Base-by-base conservation (phyloP, 257 asterid genomes). In the Solanum corneliomulleri region DNA sequence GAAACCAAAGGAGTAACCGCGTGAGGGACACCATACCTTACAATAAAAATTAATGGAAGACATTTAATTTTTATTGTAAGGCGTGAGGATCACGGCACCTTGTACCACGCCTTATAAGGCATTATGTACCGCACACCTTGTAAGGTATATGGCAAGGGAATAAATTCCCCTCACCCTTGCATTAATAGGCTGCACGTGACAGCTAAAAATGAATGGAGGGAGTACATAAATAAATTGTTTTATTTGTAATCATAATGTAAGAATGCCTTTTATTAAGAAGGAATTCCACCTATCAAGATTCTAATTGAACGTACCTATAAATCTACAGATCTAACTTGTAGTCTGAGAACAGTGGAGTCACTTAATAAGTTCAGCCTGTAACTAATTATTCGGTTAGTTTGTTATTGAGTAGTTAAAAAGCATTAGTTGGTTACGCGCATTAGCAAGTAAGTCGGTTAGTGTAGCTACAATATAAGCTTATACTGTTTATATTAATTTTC, bases 281-380 rank as follows among this genome's bases (percentile, higher is more conserved):
- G 96, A 90, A 89, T 91, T 91, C 90, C 91, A 87, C 89, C 89
- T 42, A 89, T 89, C 68, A 86, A 90, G 97, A 95, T 94, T 86
- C 98, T 90, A 89, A n/a, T 62, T 86, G 58, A 84, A 44, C 56
- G 20, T 47, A 14, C 68, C 91, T 91, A 90, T 91, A 91, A 92
- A 90, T 90, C 87, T 45, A 15, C 44, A 7, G 60, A 58, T 85
- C 56, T 82, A 62, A 33, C 87, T 37, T 76, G 60, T 2, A 62
- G 69, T 31, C 31, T 8, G 78, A 16, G 72, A 66, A 66, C 31
- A 66, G 20, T 60, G 35, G 37, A 27, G 72, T 66, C 35, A 66
- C 37, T 66, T 25, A 11, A 66, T 1, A 15, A 15, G 60, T 49
- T 49, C 60, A 49, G 60, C 60, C 23, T 49, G 23, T 49, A 49